Evolutionary conservation across 176 grass and related monocot genomes (phyloP), one percentile per base, ranked within the genome.

Genomic region (Thalia dealbata): DNA sequence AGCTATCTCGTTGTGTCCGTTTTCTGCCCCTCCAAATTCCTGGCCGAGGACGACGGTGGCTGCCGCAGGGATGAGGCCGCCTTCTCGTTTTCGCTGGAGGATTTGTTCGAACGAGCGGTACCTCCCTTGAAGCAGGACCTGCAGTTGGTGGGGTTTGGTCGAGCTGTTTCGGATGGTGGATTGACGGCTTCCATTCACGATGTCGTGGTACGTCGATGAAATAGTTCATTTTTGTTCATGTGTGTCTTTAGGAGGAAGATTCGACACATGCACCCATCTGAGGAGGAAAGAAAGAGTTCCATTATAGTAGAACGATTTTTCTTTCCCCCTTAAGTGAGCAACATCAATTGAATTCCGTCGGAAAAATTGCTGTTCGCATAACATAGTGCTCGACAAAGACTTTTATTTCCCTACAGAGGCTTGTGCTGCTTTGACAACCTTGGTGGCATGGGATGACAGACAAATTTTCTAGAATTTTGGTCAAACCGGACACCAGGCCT

Each of bases 121-220:
- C 64, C 81, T 2, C 63, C 56, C 14, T 63, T 15, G 55, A 68
- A 44, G 0, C 26, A 41, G 28, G 84, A 91, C 44, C 77, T 50
- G 43, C 75, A 67, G 51, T 61, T 96, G 28, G 86, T 96, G 6
- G 92, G 89, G 7, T 96, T 96, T 11, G 89, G 92, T 3, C 81
- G 86, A 14, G 92, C 92, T 19, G 84, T 96, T 54, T 96, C 92
- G 1, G 92, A 96, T 74, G 51, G 85, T 1, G 92, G 86, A 32
- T 83, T 92, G 82, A 87, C 92, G 2, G 92, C 92, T 28, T 96
- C 92, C 1, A 86, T 96, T 46, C 92, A 89, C 82, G 92, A 92
- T 52, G 38, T 96, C 55, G 84, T 92, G 92, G 92, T 96, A 91
- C n/a, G 65, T 21, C 32, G 35, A 43, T 44, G 35, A 68, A 68